Percentiles rank a stretch among this genome's conserved stretches.
Evolutionary conservation across 2,329 filamentous ascomycete species (phyloP).

Genomic region (Scedosporium aurantiacum): DNA sequence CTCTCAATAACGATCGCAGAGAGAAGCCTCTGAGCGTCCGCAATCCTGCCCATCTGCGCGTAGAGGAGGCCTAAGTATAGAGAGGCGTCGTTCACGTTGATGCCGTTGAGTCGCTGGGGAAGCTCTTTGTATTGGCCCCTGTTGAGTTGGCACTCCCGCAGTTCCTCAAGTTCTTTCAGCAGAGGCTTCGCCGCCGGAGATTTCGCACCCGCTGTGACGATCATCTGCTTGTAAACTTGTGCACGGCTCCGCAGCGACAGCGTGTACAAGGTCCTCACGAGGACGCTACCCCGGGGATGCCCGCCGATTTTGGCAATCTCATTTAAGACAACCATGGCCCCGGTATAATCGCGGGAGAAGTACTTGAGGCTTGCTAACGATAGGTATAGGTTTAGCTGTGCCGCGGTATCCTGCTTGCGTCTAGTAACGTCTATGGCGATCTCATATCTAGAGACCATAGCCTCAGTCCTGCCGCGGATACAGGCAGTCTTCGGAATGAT

Average conservation of each 20-base stretch:
- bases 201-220: slow-evolving; percentile 15
- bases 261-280: slow-evolving; percentile 26
- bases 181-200: slow-evolving; percentile 18
- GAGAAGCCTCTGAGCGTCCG: slow-evolving; percentile 19
- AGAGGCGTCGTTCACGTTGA: slow-evolving; percentile 29
- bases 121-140: slow-evolving; percentile 18
- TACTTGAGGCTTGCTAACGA: slow-evolving; percentile 23
- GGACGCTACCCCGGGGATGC: slow-evolving; percentile 26
- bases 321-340: slow-evolving; percentile 23
- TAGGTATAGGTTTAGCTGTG: slow-evolving; percentile 25
- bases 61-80: slow-evolving; percentile 29
- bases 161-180: slow-evolving; percentile 23
- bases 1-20: slow-evolving; percentile 24
- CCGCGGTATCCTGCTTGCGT: slow-evolving; percentile 22
- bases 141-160: slow-evolving; percentile 21
- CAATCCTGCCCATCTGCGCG: slow-evolving; percentile 18
- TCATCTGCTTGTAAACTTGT: slow-evolving; percentile 23
- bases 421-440: slow-evolving; percentile 22
- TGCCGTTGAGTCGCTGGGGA: slow-evolving; percentile 27
- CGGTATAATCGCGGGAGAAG: slow-evolving; percentile 23
- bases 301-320: slow-evolving; percentile 25
- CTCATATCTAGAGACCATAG: slow-evolving; percentile 19
- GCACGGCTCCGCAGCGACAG: slow-evolving; percentile 29
- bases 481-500: slow-evolving; percentile 26
- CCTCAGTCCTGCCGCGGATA: slow-evolving; percentile 19